Evolutionary conservation across 2,329 filamentous ascomycete species (phyloP), one percentile per base, ranked within the genome.

Genomic region (Thelonectria rubi): DNA sequence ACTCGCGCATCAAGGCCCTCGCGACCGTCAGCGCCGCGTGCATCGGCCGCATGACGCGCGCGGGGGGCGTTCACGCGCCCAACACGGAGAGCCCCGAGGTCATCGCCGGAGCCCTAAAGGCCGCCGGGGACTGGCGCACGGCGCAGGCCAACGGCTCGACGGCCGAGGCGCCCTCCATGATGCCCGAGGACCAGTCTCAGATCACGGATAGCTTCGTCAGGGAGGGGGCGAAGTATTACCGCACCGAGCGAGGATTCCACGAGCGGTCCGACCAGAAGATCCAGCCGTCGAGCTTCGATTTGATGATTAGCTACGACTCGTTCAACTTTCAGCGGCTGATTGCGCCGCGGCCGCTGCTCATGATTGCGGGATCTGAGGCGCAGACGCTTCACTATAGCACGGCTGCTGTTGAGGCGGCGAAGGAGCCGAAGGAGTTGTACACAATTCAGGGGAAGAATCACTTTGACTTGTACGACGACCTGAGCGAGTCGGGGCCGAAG

Each of bases 1-100:
- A 53, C 10, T 21, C 15, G 2, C 76, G 78, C n/a, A 75, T 80
- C 60, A 75, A 74, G 57, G 77, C 76, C 6, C 61, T 76, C 9
- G 78, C 74, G 2, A 75, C 72, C 4, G 55, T 74, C 2, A 69
- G 60, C 17, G 68, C 66, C 1, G 72, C 71, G 1, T 72, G 70
- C 55, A 59, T 76, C 10, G 76, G 77, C 3, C 17, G 21, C 2
- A 32, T 55, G 24, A 55, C 40, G 4, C 24, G 51, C 11, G 37
- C 45, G 14, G 51, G 51, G 7, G 42, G 42, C 10, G n/a, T 46
- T 42, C 34, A 21, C 9, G n/a, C 34, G 21, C 4, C 14, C 15
- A 15, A 34, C 18, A 9, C 17, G 40, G 51, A 21, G 26, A n/a
- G 4, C 21, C 6, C 26, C 21, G 10, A 30, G 18, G 47, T 11